Conservation (phyloP, 2,329 filamentous ascomycete genomes). For the Aspergillus cejpii region DNA sequence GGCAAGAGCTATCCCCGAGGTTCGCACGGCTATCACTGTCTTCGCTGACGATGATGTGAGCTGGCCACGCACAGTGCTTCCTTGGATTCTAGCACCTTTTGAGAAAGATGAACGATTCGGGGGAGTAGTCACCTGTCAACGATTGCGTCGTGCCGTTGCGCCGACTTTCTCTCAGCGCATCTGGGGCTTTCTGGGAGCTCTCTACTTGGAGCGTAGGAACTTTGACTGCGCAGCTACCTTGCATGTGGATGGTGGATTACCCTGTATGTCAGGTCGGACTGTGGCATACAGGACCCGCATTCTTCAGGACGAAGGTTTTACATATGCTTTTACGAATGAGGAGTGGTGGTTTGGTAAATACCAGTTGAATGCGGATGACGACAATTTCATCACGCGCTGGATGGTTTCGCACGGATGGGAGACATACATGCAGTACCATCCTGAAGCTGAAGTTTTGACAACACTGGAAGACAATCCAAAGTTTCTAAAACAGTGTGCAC, state of each 20-base stretch:
- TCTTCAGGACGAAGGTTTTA: conserved; percentile 75
- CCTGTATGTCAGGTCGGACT: conserved; percentile 90
- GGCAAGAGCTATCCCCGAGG: conserved; percentile 79
- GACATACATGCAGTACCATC: conserved; percentile 91
- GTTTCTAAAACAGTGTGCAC: conserved; percentile 86
- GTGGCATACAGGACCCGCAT: conserved; percentile 88
- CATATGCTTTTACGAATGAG: conserved; percentile 84
- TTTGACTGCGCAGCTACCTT: conserved; percentile 96
- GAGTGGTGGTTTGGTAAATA: conserved; percentile 71
- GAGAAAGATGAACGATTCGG: conserved; percentile 71
- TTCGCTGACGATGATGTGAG: conserved; percentile 95
- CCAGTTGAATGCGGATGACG: conserved; percentile 91
- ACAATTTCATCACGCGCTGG: conserved; percentile 98
- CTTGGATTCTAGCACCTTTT: conserved; percentile 89
- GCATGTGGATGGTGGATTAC: conserved; percentile 90
- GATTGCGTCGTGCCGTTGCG: conserved; percentile 63
- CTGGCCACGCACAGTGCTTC: conserved; percentile 77
- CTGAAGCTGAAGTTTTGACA: conserved; percentile 84
- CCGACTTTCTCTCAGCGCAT: conserved; percentile 55
- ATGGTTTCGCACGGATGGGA: conserved; percentile 87
- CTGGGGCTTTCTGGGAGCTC: conserved; percentile 85
- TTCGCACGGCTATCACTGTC: conserved; percentile 75
- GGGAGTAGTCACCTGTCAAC: conserved; percentile 86
- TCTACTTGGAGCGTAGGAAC: conserved; percentile 89
- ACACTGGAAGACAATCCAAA: conserved; percentile 83